A percentile compares a stretch with the other conserved stretches of the same genome.
These are phyloP conservation scores for Acacia crassicarpa DNA, from an alignment of 306 rosid species.

Conservation along the genomic window DNA sequence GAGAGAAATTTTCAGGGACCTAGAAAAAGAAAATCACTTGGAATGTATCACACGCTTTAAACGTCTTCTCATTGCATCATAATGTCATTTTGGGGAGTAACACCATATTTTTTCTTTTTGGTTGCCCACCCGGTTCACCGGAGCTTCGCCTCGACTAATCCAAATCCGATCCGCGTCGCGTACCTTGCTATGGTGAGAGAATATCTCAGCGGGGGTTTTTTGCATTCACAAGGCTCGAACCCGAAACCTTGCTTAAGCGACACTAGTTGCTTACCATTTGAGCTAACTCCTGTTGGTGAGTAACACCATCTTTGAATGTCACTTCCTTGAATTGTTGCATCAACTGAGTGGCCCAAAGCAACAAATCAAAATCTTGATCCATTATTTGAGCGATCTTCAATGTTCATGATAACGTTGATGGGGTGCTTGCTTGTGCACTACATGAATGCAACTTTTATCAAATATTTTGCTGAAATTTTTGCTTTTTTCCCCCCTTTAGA, in stretches of 20 bases:
- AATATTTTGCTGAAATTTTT: neutral
- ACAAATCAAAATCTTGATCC: constrained; percentile 5
- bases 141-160: no score
- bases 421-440: constrained; percentile 14
- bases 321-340: neutral
- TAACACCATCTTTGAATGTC: constrained; percentile 18
- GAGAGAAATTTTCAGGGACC: neutral
- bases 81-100: neutral
- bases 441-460: neutral
- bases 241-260: no score
- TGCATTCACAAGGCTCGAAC: no score
- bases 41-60: neutral
- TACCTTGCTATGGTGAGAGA: no score
- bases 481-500: no score
- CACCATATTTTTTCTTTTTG: no score
- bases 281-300: no score
- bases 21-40: neutral
- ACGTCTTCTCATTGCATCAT: neutral
- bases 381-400: constrained; percentile 23
- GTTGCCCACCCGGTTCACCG: no score
- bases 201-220: no score
- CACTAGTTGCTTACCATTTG: no score
- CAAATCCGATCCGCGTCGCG: no score
- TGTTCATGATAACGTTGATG: constrained; percentile 21
- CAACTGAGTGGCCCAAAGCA: neutral